Evolutionary conservation across 768 basidiomycete species (phyloP).

Genomic region (Cystobasidium tubakii): DNA sequence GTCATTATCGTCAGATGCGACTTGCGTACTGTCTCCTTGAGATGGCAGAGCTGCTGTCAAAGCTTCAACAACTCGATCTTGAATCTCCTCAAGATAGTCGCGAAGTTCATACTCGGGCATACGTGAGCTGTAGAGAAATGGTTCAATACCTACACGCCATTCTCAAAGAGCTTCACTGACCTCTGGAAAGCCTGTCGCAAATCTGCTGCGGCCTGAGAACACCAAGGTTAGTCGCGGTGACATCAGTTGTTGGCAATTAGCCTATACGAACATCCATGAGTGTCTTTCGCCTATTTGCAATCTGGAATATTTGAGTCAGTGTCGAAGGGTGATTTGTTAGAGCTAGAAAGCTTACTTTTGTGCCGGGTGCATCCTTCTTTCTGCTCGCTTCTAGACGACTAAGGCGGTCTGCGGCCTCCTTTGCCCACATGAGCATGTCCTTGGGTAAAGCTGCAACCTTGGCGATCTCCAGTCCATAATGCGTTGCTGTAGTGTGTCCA

Average conservation of each 20-base stretch:
- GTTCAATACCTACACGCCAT: neutral
- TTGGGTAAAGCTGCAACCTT: constrained; percentile 75
- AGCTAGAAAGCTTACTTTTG: neutral
- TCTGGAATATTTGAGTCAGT: neutral
- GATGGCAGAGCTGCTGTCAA: neutral
- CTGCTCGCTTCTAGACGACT: constrained; percentile 55
- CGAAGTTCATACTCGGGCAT: constrained; percentile 12
- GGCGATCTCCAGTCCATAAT: constrained; percentile 79
- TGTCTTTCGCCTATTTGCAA: neutral
- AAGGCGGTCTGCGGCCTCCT: constrained; percentile 60
- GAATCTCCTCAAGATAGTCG: neutral
- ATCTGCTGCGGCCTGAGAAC: neutral
- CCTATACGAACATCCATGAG: neutral
- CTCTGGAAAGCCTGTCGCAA: constrained; percentile 11
- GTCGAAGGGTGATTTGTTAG: too few relatives aligned
- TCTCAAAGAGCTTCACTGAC: neutral
- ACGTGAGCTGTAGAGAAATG: neutral
- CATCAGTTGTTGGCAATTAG: neutral
- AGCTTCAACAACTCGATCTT: neutral
- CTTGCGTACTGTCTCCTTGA: neutral
- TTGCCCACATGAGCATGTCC: constrained; percentile 63
- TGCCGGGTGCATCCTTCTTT: constrained; percentile 19
- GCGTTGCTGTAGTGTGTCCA: constrained; percentile 43
- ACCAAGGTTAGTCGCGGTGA: neutral
- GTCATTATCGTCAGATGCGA: neutral